Percentiles rank a stretch among this genome's conserved stretches.
Evolutionary conservation across 73 alveolate genomes (phyloP).

Genomic region (Paramecium pentaurelia): DNA sequence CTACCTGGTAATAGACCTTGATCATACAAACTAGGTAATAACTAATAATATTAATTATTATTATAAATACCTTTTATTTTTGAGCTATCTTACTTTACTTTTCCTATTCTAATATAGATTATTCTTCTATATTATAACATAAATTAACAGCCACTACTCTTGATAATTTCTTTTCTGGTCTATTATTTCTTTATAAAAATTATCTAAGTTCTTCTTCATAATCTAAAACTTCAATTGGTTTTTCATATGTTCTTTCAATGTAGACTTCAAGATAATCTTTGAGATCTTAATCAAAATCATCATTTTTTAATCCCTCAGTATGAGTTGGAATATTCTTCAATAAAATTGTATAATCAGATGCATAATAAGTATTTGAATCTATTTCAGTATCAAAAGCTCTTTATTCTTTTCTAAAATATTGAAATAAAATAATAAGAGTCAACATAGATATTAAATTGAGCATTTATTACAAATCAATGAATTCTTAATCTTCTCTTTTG

Average conservation of each 20-base stretch:
- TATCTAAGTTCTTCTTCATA: conserved; percentile 1
- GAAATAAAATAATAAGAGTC: background rate
- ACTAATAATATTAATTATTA: background rate
- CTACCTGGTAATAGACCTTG: conserved; percentile 18
- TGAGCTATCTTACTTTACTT: background rate
- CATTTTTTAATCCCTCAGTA: background rate
- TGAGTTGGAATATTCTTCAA: conserved; percentile 5
- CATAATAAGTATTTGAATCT: background rate
- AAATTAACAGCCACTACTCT: conserved; percentile 24
- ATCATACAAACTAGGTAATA: background rate
- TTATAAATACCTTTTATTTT: background rate
- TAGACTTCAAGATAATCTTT: background rate
- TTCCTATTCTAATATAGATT: background rate
- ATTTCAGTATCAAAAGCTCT: background rate
- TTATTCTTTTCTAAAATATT: background rate
- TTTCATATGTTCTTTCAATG: background rate
- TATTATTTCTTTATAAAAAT: background rate
- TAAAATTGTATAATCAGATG: background rate
- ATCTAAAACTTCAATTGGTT: background rate
- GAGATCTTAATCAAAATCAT: background rate
- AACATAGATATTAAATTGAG: conserved; percentile 7
- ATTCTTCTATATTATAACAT: background rate
- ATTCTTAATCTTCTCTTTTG: background rate
- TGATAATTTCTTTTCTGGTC: background rate
- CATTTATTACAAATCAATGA: background rate